These are phyloP conservation scores for Aspergillus caelatus DNA, from an alignment of 2,329 filamentous ascomycete genomes.

Conservation along the genomic window DNA sequence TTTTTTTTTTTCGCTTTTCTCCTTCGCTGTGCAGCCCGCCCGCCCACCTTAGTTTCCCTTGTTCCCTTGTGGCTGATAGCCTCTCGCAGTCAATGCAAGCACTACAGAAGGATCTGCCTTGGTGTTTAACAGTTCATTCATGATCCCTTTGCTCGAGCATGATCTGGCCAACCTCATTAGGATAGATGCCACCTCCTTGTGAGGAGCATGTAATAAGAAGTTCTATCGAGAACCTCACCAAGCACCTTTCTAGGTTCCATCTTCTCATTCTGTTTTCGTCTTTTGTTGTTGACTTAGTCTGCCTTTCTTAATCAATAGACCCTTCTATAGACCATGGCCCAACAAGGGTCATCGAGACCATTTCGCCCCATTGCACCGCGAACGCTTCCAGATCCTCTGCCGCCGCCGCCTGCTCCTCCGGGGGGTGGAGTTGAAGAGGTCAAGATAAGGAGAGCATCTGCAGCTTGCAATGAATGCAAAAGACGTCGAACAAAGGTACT, in stretches of 20 bases:
- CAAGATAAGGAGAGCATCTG: constrained; percentile 39
- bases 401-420: constrained; percentile 20
- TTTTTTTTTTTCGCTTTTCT: constrained; percentile 12
- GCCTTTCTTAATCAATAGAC: constrained; percentile 2
- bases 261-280: constrained; percentile 5
- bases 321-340: constrained; percentile 28
- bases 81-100: constrained; percentile 2
- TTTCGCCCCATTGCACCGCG: constrained; percentile 38
- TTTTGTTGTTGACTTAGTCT: constrained; percentile 3
- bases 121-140: constrained; percentile 4
- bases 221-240: background rate
- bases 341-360: constrained; percentile 26
- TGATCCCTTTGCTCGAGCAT: constrained; percentile 12
- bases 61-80: background rate
- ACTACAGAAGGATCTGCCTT: constrained; percentile 5
- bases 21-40: constrained; percentile 7
- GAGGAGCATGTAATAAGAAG: constrained; percentile 17
- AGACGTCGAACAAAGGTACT: constrained; percentile 41
- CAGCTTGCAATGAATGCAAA: constrained; percentile 42
- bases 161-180: constrained; percentile 2
- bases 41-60: background rate
- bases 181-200: constrained; percentile 17
- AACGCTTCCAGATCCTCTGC: constrained; percentile 20
- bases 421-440: constrained; percentile 28
- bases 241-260: constrained; percentile 4